These are phyloP conservation scores for Cardiosporidium cionae DNA, from an alignment of 169 alveolate species.

Conservation along the genomic window DNA sequence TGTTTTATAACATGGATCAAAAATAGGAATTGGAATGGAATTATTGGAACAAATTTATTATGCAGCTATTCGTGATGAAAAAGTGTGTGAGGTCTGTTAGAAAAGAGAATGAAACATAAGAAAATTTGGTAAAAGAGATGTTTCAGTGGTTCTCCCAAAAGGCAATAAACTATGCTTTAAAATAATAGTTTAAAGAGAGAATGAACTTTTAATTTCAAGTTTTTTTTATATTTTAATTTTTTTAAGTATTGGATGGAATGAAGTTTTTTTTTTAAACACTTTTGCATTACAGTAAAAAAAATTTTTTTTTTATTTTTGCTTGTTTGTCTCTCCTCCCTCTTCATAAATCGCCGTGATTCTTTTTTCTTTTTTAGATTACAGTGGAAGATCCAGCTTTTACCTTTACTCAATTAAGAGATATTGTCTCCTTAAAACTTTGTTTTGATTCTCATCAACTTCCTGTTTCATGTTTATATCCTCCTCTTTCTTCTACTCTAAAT, in stretches of 20 bases:
- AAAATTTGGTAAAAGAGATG: neutral
- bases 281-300: neutral
- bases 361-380: conserved; percentile 1
- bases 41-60: neutral
- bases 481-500: neutral
- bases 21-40: conserved; percentile 1
- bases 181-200: neutral
- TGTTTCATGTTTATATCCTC: neutral
- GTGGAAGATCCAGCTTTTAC: conserved; percentile 14
- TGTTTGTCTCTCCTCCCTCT: neutral
- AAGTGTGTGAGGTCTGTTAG: conserved; percentile 5
- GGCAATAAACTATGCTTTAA: neutral
- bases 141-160: no score
- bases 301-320: neutral
- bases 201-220: neutral
- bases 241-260: neutral
- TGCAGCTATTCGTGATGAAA: conserved; percentile 2
- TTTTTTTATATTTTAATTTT: neutral
- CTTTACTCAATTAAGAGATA: conserved; percentile 13
- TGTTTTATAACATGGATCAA: neutral
- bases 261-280: neutral
- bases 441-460: neutral
- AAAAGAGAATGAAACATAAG: neutral
- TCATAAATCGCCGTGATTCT: neutral
- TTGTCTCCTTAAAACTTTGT: neutral